Base-by-base conservation (phyloP, 2,329 filamentous ascomycete genomes). In the Colletotrichum kahawae region DNA sequence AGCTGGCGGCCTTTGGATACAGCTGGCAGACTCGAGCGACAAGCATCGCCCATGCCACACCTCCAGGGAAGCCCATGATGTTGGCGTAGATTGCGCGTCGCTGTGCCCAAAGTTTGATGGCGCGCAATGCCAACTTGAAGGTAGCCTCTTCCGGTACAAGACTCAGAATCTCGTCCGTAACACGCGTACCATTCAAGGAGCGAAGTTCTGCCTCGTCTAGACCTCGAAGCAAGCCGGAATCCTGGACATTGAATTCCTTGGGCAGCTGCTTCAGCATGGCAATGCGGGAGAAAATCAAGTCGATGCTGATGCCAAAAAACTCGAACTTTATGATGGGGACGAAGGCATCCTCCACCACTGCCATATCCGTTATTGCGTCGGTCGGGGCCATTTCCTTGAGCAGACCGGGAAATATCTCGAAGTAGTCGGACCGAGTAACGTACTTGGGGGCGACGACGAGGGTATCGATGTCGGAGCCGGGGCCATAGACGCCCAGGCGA, bases 241-340 rank as follows among this genome's bases (percentile, higher is more conserved):
- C 95, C 76, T 93, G 94, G 68, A 98, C 87, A 70, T 93, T 92
- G 76, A 97, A 90, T 75, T 94, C 90, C 66, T 92, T 89, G 31
- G 94, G 92, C 77, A 98, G 90, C 78, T 95, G 90, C 79, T 92
- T 91, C 78, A 95, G 87, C 24, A 90, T 90, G 75, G 93, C 87
- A 78, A 97, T 91, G 70, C 94, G 90, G 78, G 94, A 94, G 84
- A 96, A 95, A 82, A 98, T 97, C 78, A 99, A 86, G 89, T 99
- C 97, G 82, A 99, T 97, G 83, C 95, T 97, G 82, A 99, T 97
- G 65, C 93, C 95, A 67, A 90, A 92, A 79, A 97, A 95, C 82
- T 98, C 95, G 81, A 98, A 95, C 83, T 98, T 98, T 87, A 99
- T 98, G 82, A 99, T 98, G 63, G 97, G 97, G 9, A 98, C 96